Base-by-base conservation (phyloP, 2,329 filamentous ascomycete genomes). In the Rhytidhysteron rufulum region DNA sequence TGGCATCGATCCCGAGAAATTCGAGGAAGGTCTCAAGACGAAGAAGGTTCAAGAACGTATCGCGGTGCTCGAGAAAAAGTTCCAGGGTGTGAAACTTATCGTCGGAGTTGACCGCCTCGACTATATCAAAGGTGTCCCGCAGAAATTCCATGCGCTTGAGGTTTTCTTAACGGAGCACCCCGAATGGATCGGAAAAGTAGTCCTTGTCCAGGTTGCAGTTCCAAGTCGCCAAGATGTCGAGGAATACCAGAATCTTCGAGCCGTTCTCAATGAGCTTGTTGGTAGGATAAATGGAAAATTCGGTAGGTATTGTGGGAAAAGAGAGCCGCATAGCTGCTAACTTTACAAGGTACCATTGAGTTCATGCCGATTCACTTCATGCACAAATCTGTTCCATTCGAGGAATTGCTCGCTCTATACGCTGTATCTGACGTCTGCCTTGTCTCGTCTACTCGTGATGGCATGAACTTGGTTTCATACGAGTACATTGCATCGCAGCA, bases 321-420 rank as follows among this genome's bases (percentile, higher is more conserved):
- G 30, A 11, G 24, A 25, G 10, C 10, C 35, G 4, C 15, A 15
- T 9, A 27, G 17, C n/a, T 8, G 15, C 41, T 37, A 30, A 37
- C 25, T 5, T 7, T 15, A 7, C 8, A 11, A 79, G 75, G 91
- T 63, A 96, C 90, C 22, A 85, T 97, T 58, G 91, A 97, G 67
- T 97, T 96, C 71, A 96, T 95, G 85, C 93, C 93, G 1, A 97
- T 98, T 54, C 93, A 97, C 68, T 97, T 96, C 72, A 83, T 97
- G 57, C 93, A 97, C 72, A 94, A 96, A 70, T 95, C 88, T 4
- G 89, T 97, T 59, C 82, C 82, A 35, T 96, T 97, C 54, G 89
- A 96, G 53, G 93, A 97, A 69, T 80, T 98, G 25, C 90, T 94
- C 36, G 90, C 90, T 0, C 78, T 97, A 7, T 97, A 97, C 62